A percentile compares a stretch with the other conserved stretches of the same genome.
phyloP scores from a whole-genome alignment of 192 early-diverging fungal genomes.

The Coemansia umbellata region DNA sequence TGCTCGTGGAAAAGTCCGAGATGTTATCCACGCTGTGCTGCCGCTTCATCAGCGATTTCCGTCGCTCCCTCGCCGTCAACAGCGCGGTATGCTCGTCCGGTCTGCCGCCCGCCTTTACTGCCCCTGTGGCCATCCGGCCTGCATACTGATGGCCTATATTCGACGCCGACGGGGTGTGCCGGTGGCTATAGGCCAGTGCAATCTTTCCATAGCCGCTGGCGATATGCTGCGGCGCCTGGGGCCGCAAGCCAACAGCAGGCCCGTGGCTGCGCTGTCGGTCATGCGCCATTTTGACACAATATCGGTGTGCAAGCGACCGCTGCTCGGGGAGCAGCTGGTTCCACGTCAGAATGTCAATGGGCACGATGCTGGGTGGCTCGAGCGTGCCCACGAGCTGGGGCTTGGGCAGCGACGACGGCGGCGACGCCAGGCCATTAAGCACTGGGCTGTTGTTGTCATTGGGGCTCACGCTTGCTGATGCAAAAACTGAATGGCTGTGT shows the following conservation, averaged over 20 bases:
- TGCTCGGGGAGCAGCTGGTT: constrained; percentile 48
- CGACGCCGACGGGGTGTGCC: constrained; percentile 13
- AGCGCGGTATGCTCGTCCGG: background rate
- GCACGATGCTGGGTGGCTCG: constrained; percentile 38
- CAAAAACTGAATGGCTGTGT: constrained; percentile 4
- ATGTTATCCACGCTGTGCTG: constrained; percentile 38
- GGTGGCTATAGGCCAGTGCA: background rate
- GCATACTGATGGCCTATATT: background rate
- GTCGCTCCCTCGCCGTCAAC: constrained; percentile 34
- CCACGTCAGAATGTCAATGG: constrained; percentile 47
- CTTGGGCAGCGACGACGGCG: background rate
- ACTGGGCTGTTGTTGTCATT: constrained; percentile 1
- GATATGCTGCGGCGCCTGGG: background rate
- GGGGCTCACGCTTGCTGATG: constrained; percentile 13
- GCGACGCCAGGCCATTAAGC: too few species aligned
- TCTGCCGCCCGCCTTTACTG: background rate
- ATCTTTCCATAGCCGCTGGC: background rate
- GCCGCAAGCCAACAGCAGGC: too few species aligned
- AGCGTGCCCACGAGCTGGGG: constrained; percentile 7
- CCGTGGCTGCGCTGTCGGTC: constrained; percentile 14
- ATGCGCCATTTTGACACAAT: constrained; percentile 41
- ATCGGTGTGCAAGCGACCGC: constrained; percentile 37
- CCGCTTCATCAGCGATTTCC: constrained; percentile 29
- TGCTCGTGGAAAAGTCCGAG: background rate
- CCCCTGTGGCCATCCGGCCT: background rate